phyloP scores from a whole-genome alignment of 768 basidiomycete genomes.

The Harrya chromipes region DNA sequence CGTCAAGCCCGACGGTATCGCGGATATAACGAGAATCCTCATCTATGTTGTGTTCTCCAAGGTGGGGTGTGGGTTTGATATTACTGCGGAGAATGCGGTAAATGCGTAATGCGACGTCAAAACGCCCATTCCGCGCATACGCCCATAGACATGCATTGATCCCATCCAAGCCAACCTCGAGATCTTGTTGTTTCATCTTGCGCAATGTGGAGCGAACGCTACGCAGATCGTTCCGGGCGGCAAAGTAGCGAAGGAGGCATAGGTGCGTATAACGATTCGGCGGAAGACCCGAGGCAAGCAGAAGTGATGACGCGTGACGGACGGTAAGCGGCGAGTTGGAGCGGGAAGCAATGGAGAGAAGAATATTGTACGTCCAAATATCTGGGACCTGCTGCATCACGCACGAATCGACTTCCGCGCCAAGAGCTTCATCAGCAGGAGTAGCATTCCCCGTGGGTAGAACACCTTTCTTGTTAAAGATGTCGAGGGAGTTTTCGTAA shows the following conservation, averaged over 20 bases:
- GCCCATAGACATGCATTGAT: conserved; percentile 72
- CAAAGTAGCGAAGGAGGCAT: conserved; percentile 55
- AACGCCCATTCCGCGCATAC: conserved; percentile 48
- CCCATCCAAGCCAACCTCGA: conserved; percentile 60
- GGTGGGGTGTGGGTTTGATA: conserved; percentile 34
- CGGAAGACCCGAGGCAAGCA: conserved; percentile 49
- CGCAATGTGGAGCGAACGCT: conserved; percentile 55
- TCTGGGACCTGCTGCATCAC: conserved; percentile 44
- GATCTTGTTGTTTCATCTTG: conserved; percentile 48
- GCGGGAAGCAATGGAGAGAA: conserved; percentile 61
- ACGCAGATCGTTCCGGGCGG: conserved; percentile 41
- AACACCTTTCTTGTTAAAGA: conserved; percentile 59
- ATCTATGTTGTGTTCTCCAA: conserved; percentile 35
- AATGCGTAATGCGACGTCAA: conserved; percentile 56
- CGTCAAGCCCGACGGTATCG: conserved; percentile 43
- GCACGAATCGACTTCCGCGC: conserved; percentile 1
- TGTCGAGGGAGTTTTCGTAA: conserved; percentile 55
- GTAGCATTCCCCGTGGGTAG: conserved; percentile 16
- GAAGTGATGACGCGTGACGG: conserved; percentile 49
- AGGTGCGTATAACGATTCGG: conserved; percentile 66
- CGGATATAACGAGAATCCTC: conserved; percentile 38
- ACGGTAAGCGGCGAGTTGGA: conserved; percentile 44
- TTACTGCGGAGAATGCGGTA: conserved; percentile 65
- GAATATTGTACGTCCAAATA: conserved; percentile 64
- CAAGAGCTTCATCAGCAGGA: conserved; percentile 10